Conservation (phyloP, 495 filamentous ascomycete species). For the Neurospora tetrasperma region DNA sequence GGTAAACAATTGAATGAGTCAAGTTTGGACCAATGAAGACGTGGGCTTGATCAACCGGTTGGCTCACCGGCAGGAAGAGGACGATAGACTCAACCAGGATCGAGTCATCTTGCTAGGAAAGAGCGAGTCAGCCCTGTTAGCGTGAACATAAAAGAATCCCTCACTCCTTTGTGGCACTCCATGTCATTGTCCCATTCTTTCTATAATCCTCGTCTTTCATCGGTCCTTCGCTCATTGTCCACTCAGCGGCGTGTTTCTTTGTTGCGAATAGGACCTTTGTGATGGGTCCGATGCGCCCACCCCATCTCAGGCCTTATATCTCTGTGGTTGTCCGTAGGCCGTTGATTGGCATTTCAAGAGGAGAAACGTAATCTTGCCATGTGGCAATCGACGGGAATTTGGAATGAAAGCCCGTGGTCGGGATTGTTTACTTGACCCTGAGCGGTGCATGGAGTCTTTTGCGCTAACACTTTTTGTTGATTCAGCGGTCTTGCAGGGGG, state of each 20-base stretch:
- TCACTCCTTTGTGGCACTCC: not conserved
- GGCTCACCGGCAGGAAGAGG: too few relatives aligned
- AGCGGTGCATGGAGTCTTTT: not conserved
- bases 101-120: too few relatives aligned
- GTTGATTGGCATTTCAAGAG: not conserved
- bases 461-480: not conserved
- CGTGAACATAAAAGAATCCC: too few relatives aligned
- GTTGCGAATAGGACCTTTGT: not conserved
- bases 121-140: too few relatives aligned
- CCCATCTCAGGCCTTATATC: not conserved
- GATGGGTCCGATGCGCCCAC: not conserved
- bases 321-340: not conserved
- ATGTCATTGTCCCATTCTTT: not conserved
- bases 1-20: too few relatives aligned
- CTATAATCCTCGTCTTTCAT: not conserved
- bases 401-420: not conserved
- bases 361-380: not conserved
- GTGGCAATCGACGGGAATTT: not conserved
- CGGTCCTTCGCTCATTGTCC: not conserved
- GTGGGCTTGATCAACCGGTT: too few relatives aligned
- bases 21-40: too few relatives aligned
- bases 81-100: too few relatives aligned
- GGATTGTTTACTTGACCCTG: not conserved
- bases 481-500: not conserved
- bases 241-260: not conserved